Evolutionary conservation across 306 rosid genomes (phyloP), one percentile per base, ranked within the genome.

Genomic region (Cercis canadensis): DNA sequence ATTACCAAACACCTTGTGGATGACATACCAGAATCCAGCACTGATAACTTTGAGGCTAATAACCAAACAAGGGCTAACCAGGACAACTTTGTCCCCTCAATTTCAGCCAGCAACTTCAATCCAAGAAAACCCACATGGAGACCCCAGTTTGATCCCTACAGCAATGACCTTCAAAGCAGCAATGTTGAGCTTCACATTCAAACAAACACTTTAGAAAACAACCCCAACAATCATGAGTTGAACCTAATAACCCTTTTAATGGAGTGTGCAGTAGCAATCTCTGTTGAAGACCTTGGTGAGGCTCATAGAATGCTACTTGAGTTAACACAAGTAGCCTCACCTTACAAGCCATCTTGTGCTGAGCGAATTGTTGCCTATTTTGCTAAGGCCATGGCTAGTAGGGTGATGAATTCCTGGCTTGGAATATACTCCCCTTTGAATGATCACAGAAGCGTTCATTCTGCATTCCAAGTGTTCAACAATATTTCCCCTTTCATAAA

Each of bases 321-420:
- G 78, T 80, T 93, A 15, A 77, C 89, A 18, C 96, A 93, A 56
- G n/a, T 86, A 33, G 87, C 83, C 41, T 88, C 98, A 1, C 98
- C 98, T 0, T 87, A 87, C 32, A 90, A 84, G 33, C 61, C 84
- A 43, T 90, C 96, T 43, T 85, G 97, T 39, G 96, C 87, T 0
- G 98, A 90, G 80, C 77, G 96, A 0, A 83, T 90, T 6, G 96
- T 93, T 41, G 86, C 97, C 0, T 88, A 93, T 70, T 93, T 93
- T 15, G 83, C 96, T 18, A 82, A 81, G 58, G 97, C 94, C 70
- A 85, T 93, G 97, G 16, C 79, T 11, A 81, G 94, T 29, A 84
- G 97, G 39, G 92, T 88, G 15, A 74, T 90, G 55, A 93, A 86
- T 62, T 87, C 98, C 0, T 84, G 83, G 81, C 79, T 93, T 5